phyloP scores from a whole-genome alignment of 2,329 filamentous ascomycete species.

The Colletotrichum theobromicola region DNA sequence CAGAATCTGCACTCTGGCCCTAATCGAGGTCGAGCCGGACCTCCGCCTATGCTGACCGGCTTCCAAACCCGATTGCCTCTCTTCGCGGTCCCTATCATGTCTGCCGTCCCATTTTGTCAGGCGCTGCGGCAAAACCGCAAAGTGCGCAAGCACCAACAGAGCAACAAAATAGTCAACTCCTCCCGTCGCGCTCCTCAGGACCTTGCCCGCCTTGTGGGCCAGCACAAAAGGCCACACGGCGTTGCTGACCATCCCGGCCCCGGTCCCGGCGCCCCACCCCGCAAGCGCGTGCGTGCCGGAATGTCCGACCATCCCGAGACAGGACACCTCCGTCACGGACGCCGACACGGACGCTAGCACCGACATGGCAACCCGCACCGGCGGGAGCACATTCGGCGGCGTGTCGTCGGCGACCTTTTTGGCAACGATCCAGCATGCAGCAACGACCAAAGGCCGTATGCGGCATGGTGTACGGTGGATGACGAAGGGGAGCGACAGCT shows the following conservation, averaged over 20 bases:
- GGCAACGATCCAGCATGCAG: conserved; percentile 32
- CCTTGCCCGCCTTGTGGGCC: conserved; percentile 29
- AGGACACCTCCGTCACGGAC: conserved; percentile 36
- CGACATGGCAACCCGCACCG: conserved; percentile 31
- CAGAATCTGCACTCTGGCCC: conserved; percentile 21
- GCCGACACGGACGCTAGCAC: conserved; percentile 32
- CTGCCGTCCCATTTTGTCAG: background rate
- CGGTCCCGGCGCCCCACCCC: conserved; percentile 40
- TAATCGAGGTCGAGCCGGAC: background rate
- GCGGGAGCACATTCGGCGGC: conserved; percentile 38
- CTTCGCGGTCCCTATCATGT: conserved; percentile 18
- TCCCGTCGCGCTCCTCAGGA: conserved; percentile 31
- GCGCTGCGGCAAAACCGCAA: conserved; percentile 30
- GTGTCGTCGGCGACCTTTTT: conserved; percentile 30
- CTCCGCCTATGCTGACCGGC: background rate
- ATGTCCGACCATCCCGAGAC: conserved; percentile 32
- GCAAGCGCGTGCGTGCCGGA: conserved; percentile 34
- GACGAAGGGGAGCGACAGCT: conserved; percentile 31
- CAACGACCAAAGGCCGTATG: conserved; percentile 29
- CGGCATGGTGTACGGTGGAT: conserved; percentile 30
- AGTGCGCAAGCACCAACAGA: conserved; percentile 30
- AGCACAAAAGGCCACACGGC: conserved; percentile 33
- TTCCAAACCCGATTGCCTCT: background rate
- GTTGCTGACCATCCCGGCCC: conserved; percentile 31
- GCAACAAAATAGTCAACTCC: conserved; percentile 31